phyloP scores from a whole-genome alignment of 192 early-diverging fungal genomes.

The Paraglomus occultum region DNA sequence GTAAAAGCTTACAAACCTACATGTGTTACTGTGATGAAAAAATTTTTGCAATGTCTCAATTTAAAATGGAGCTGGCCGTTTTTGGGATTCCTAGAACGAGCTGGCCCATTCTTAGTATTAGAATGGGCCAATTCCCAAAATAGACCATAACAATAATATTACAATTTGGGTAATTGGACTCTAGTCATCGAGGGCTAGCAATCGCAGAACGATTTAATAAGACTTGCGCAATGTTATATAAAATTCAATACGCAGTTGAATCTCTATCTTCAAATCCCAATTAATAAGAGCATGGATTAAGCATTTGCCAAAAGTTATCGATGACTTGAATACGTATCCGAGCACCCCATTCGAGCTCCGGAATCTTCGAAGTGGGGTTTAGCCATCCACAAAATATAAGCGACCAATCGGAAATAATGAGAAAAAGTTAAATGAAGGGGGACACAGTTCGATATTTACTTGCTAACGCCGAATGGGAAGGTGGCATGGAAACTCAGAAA shows the following conservation, averaged over 20 bases:
- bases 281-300: slow-evolving; percentile 20
- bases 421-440: not conserved
- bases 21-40: too few species aligned
- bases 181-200: not conserved
- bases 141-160: too few species aligned
- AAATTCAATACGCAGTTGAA: slow-evolving; percentile 11
- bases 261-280: not conserved
- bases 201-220: slow-evolving; percentile 8
- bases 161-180: slow-evolving; percentile 6
- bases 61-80: too few species aligned
- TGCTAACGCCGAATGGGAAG: slow-evolving; percentile 14
- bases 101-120: too few species aligned
- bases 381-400: slow-evolving; percentile 3
- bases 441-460: slow-evolving; percentile 10
- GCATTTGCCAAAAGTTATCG: slow-evolving; percentile 9
- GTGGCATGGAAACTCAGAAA: not conserved
- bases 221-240: slow-evolving; percentile 6
- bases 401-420: not conserved
- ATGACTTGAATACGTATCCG: not conserved
- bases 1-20: too few species aligned
- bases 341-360: slow-evolving; percentile 3
- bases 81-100: too few species aligned
- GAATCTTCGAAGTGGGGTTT: not conserved
- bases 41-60: too few species aligned
- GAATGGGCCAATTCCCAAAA: too few species aligned